Conservation (phyloP, 495 filamentous ascomycete genomes). For the Evernia prunastri region DNA sequence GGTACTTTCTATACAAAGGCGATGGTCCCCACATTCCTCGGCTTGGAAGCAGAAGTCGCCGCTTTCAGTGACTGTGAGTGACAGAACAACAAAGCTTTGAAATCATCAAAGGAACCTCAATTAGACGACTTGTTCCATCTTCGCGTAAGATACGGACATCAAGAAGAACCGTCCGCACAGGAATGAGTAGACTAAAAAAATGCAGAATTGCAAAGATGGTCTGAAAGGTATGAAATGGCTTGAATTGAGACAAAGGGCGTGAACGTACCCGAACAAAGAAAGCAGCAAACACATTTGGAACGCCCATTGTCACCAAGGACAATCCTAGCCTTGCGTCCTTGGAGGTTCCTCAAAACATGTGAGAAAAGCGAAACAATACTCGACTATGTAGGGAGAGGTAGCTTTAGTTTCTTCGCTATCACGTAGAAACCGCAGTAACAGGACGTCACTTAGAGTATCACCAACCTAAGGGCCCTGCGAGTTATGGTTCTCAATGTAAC, state of each 20-base stretch:
- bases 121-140: neutral
- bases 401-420: neutral
- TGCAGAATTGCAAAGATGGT: too few relatives aligned
- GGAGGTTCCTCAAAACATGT: neutral
- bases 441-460: too few relatives aligned
- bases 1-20: neutral
- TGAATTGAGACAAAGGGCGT: neutral
- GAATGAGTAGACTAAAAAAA: neutral
- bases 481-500: too few relatives aligned
- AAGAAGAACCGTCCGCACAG: too few relatives aligned
- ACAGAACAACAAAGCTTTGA: neutral
- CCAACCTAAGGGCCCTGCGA: too few relatives aligned
- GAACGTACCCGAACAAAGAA: neutral
- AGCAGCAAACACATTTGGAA: neutral
- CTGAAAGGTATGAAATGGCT: neutral
- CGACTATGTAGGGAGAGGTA: neutral
- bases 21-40: neutral
- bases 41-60: neutral
- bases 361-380: neutral
- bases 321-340: neutral
- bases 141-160: neutral
- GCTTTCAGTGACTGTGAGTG: neutral
- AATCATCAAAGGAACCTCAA: neutral
- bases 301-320: neutral
- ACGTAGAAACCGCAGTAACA: too few relatives aligned